Base-by-base conservation (phyloP, 2,329 filamentous ascomycete species). In the Aspergillus cejpii region DNA sequence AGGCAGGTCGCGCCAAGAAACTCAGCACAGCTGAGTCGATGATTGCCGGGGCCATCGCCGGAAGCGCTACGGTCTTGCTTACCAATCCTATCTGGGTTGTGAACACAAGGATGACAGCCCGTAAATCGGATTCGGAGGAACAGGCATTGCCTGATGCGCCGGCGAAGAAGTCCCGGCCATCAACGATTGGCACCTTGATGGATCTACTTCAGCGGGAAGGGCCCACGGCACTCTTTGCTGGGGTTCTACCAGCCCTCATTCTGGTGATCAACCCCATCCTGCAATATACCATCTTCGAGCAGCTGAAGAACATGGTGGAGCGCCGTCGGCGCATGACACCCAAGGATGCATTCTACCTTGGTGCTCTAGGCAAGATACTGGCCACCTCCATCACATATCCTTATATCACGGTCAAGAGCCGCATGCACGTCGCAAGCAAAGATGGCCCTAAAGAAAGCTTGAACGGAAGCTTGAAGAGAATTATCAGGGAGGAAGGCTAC, bases 31-130 rank as follows among this genome's bases (percentile, higher is more conserved):
- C 91, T 56, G 91, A 98, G 74, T 85, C 84, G 55, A 98, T 98
- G 85, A 83, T 94, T 48, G 91, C 92, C 2, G 92, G 92, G 54
- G 92, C 92, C 46, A 77, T 98, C 57, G 92, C 92, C 31, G 92
- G 92, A 10, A 90, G 84, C 54, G 91, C 91, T 10, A 98, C 92
- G 14, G 92, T 98, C 54, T 77, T 98, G 61, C 77, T 96, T 61
- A 98, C 92, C 49, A 98, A 98, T 74, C 92, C 92, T 37, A 98
- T 98, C 71, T 98, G 92, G 92, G 92, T 98, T 41, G 77, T 98
- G 67, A 98, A 98, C 76, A 98, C 92, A 43, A 85, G 92, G 63
- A 94, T 98, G 85, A 98, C 92, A 17, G 91, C 92, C 39, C 82
- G 88, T 60, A 84, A 85, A 71, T 79, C 80, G n/a, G 73, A 75